These are phyloP conservation scores for Xylaria sp. DNA, from an alignment of 2,329 filamentous ascomycete species.

Conservation along the genomic window DNA sequence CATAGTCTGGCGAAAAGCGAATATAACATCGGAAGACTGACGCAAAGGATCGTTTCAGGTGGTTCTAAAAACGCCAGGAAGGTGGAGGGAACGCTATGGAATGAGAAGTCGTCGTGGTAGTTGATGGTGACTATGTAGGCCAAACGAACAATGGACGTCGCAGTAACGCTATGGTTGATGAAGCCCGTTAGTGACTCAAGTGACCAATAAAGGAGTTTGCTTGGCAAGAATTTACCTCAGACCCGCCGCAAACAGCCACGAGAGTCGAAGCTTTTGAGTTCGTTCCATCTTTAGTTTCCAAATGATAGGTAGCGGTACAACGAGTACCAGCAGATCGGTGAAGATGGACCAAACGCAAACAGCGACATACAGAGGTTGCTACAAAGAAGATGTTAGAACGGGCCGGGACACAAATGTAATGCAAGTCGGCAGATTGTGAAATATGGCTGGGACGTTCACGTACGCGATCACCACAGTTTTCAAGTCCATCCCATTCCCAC, in stretches of 20 bases:
- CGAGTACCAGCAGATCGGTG: slow-evolving; percentile 37
- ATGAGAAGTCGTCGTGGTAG: slow-evolving; percentile 41
- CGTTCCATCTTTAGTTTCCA: slow-evolving; percentile 39
- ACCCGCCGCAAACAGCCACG: slow-evolving; percentile 38
- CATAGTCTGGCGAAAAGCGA: slow-evolving; percentile 31
- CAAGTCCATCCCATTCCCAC: slow-evolving; percentile 39
- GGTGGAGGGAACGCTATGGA: slow-evolving; percentile 35
- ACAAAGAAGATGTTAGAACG: slow-evolving; percentile 13
- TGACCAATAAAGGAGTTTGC: neutral
- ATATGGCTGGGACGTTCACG: slow-evolving; percentile 11
- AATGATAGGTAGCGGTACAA: slow-evolving; percentile 36
- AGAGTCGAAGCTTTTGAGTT: slow-evolving; percentile 37
- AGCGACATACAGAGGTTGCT: slow-evolving; percentile 36
- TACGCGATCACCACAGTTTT: slow-evolving; percentile 40
- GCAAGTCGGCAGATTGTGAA: neutral
- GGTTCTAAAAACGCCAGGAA: slow-evolving; percentile 39
- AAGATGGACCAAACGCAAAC: slow-evolving; percentile 40
- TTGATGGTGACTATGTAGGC: slow-evolving; percentile 37
- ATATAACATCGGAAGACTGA: slow-evolving; percentile 41
- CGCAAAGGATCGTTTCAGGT: slow-evolving; percentile 36
- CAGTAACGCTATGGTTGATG: slow-evolving; percentile 32
- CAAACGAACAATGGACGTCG: slow-evolving; percentile 37
- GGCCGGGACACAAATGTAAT: neutral
- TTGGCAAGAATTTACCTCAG: slow-evolving; percentile 27
- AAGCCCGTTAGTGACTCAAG: slow-evolving; percentile 13